Evolutionary conservation across 2,329 filamentous ascomycete genomes (phyloP).

Genomic region (Lithohypha guttulata): DNA sequence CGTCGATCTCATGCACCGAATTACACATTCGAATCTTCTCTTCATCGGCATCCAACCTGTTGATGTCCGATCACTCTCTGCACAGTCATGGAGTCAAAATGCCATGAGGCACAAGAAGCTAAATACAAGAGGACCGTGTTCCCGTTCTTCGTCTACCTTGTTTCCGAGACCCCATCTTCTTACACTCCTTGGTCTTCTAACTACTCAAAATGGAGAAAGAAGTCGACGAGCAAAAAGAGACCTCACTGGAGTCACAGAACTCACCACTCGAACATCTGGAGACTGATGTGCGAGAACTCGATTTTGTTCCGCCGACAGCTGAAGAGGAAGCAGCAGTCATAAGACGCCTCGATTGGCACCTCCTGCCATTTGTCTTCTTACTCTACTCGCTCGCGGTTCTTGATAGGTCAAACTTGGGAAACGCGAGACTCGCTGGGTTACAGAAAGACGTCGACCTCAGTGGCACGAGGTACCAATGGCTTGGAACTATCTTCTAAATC

Average conservation of each 20-base stretch:
- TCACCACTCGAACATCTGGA: neutral
- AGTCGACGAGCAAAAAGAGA: neutral
- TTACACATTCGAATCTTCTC: no score
- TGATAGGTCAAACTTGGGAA: conserved; percentile 44
- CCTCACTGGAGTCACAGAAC: neutral
- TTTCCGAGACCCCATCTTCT: no score
- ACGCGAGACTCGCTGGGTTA: conserved; percentile 46
- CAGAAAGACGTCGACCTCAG: conserved; percentile 37
- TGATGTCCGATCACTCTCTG: no score
- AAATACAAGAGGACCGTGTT: no score
- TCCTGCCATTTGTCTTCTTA: neutral
- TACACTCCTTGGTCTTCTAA: no score
- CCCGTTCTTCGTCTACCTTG: no score
- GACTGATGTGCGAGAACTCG: neutral
- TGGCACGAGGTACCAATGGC: conserved; percentile 39
- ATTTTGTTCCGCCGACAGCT: conserved; percentile 1
- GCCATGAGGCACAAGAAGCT: no score
- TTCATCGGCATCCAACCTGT: no score
- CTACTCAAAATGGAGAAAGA: no score
- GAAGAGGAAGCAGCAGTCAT: conserved; percentile 5
- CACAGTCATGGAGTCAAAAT: no score
- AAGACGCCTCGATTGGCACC: conserved; percentile 4
- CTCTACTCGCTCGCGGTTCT: conserved; percentile 27
- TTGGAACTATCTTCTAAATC: conserved; percentile 45
- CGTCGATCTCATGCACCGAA: no score